Evolutionary conservation across 106 monocot genomes (phyloP).

Genomic region (Allium cepa): DNA sequence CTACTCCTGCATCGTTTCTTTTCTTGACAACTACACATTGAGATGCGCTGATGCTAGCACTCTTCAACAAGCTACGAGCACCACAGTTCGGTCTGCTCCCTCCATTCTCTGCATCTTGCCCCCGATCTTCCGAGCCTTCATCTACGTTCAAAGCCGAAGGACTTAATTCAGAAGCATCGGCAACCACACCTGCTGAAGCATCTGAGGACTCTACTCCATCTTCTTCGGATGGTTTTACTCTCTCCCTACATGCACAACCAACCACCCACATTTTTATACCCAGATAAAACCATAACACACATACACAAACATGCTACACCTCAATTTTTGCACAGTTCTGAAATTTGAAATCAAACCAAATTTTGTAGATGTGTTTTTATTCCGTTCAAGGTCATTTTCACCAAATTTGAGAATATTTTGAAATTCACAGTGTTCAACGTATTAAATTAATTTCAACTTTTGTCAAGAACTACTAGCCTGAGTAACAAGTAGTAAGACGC

Average conservation of each 20-base stretch:
- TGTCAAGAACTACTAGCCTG: too few relatives aligned
- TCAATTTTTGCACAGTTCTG: too few relatives aligned
- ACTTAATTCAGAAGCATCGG: conserved; percentile 11
- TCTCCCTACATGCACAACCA: conserved; percentile 34
- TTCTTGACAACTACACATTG: conserved; percentile 52
- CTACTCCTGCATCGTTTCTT: conserved; percentile 45
- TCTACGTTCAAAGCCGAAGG: conserved; percentile 28
- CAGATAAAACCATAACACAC: too few relatives aligned
- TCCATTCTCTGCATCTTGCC: conserved; percentile 26
- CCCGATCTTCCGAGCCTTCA: conserved; percentile 19
- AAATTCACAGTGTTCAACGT: too few relatives aligned
- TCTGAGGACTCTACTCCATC: conserved; percentile 15
- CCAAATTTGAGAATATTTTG: too few relatives aligned
- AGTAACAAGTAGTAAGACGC: too few relatives aligned
- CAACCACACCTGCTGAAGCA: background rate
- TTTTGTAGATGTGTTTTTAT: too few relatives aligned
- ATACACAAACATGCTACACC: too few relatives aligned
- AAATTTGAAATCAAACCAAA: too few relatives aligned
- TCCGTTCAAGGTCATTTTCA: too few relatives aligned
- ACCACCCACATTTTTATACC: too few relatives aligned
- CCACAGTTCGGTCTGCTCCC: conserved; percentile 36
- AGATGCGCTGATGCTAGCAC: conserved; percentile 84
- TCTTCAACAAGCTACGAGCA: conserved; percentile 74
- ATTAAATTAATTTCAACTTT: too few relatives aligned
- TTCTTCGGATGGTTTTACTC: conserved; percentile 46